Evolutionary conservation across 257 asterid genomes (phyloP).

Genomic region (Primulina tabacum): DNA sequence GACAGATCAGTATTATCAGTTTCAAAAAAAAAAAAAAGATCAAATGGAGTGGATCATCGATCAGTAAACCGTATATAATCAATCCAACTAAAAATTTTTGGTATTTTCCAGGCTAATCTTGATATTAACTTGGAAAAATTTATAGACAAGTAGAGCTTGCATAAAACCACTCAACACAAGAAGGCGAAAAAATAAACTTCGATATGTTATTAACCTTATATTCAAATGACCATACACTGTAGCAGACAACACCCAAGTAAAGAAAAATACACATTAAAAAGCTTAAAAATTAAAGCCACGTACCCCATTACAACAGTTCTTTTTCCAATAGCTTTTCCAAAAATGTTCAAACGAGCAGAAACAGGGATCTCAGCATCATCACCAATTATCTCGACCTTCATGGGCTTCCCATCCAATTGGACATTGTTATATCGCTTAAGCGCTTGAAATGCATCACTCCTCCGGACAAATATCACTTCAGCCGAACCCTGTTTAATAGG

Average conservation of each 20-base stretch:
- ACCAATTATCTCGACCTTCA: slow-evolving; percentile 78
- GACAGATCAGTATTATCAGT: too few species aligned
- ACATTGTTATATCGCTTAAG: slow-evolving; percentile 70
- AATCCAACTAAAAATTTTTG: too few species aligned
- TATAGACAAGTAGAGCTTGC: background rate
- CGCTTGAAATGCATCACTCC: slow-evolving; percentile 90
- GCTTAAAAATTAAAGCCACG: slow-evolving; percentile 16
- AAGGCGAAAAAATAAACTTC: background rate
- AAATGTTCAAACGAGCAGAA: slow-evolving; percentile 68
- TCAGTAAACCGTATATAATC: too few species aligned
- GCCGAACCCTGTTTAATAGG: slow-evolving; percentile 63
- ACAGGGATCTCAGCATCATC: slow-evolving; percentile 47
- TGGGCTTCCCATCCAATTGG: slow-evolving; percentile 83
- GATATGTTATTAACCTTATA: background rate
- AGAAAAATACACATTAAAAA: background rate
- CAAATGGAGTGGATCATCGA: too few species aligned
- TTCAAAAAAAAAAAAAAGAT: too few species aligned
- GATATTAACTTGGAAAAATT: background rate
- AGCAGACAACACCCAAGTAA: background rate
- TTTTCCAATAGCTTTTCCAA: slow-evolving; percentile 57
- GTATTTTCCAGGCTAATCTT: too few species aligned
- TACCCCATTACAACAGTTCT: slow-evolving; percentile 71
- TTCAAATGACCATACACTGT: background rate
- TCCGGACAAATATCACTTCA: slow-evolving; percentile 69
- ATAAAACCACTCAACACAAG: background rate